These are phyloP conservation scores for Cryphonectria carpinicola DNA, from an alignment of 2,329 filamentous ascomycete species.

Conservation along the genomic window DNA sequence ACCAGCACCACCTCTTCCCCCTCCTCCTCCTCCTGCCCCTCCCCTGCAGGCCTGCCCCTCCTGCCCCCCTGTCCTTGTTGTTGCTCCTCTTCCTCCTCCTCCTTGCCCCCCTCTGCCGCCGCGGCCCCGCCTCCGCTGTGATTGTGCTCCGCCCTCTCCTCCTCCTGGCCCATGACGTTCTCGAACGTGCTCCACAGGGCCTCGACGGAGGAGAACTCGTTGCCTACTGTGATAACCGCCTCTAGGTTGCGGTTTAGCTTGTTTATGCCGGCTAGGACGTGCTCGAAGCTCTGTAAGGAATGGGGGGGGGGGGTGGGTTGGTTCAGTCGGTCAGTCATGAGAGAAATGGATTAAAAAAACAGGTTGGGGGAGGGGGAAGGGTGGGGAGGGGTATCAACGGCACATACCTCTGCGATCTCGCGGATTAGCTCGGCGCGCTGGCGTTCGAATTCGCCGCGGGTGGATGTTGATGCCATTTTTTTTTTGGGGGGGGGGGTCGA, in stretches of 20 bases:
- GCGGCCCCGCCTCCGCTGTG: neutral
- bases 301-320: neutral
- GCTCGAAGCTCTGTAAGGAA: slow-evolving; percentile 70
- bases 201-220: slow-evolving; percentile 97
- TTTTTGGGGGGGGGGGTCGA: neutral
- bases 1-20: neutral
- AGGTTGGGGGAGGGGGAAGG: neutral
- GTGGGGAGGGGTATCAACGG: neutral
- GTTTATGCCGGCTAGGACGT: slow-evolving; percentile 94
- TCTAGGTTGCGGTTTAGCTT: slow-evolving; percentile 91
- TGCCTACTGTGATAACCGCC: slow-evolving; percentile 89
- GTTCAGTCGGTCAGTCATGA: neutral
- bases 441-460: slow-evolving; percentile 69
- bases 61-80: slow-evolving; percentile 35
- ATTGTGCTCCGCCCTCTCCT: slow-evolving; percentile 35
- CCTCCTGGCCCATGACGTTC: slow-evolving; percentile 84
- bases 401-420: slow-evolving; percentile 71
- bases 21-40: neutral
- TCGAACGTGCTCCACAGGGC: slow-evolving; percentile 97
- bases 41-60: slow-evolving; percentile 4
- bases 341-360: neutral
- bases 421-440: slow-evolving; percentile 73
- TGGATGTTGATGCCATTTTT: slow-evolving; percentile 39
- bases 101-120: neutral
- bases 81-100: neutral